Conservation (phyloP, 2,329 filamentous ascomycete species). For the Colletotrichum tanaceti region DNA sequence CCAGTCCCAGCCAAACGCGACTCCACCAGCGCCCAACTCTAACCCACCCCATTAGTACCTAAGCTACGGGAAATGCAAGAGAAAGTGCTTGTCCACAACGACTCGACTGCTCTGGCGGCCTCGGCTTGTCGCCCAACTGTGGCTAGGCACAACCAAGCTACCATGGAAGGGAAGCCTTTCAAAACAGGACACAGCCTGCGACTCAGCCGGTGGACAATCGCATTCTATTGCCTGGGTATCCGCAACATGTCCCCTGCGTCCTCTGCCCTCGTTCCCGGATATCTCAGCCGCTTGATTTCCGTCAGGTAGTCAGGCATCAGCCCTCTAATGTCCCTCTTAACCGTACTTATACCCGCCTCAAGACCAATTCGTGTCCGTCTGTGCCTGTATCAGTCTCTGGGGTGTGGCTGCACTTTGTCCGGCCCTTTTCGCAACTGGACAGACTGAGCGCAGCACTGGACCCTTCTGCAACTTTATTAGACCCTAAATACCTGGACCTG, state of each 20-base stretch:
- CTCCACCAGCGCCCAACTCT: slow-evolving; percentile 23
- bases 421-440: slow-evolving; percentile 2
- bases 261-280: neutral
- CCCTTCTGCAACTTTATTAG: slow-evolving; percentile 17
- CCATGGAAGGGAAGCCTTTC: neutral
- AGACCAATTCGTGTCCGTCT: slow-evolving; percentile 10
- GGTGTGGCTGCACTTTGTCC: slow-evolving; percentile 15
- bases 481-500: slow-evolving; percentile 16
- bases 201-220: neutral
- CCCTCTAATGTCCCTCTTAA: neutral
- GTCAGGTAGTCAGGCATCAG: slow-evolving; percentile 1
- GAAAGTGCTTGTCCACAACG: neutral
- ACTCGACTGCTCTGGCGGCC: neutral
- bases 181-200: too few species aligned
- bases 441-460: slow-evolving; percentile 19
- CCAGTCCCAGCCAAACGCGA: neutral
- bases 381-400: slow-evolving; percentile 12
- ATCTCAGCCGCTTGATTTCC: slow-evolving; percentile 9
- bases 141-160: neutral
- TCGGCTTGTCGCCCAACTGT: slow-evolving; percentile 3
- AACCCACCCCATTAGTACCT: neutral
- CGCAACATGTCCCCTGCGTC: neutral
- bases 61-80: neutral
- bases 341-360: neutral
- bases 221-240: neutral